Conservation (phyloP, 768 basidiomycete species). For the Phaeotremella fagi region DNA sequence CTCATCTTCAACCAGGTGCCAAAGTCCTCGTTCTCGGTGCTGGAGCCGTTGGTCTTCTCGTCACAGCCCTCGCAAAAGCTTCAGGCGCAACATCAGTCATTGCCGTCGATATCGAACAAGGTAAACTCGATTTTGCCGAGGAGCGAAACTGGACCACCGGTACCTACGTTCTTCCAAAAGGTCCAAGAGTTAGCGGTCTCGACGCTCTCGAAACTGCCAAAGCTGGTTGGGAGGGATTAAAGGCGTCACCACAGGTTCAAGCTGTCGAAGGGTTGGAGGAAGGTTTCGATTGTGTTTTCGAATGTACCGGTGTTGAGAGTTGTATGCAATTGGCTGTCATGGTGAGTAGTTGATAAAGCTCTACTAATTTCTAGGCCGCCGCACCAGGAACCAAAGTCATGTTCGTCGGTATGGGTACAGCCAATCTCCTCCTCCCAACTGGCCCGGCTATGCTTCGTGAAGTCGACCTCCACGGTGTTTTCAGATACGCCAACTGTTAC, state of each 20-base stretch:
- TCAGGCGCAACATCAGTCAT: conserved; percentile 66
- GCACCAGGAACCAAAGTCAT: conserved; percentile 81
- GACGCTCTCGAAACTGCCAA: conserved; percentile 42
- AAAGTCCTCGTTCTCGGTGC: conserved; percentile 84
- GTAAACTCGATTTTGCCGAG: conserved; percentile 73
- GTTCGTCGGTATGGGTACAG: conserved; percentile 93
- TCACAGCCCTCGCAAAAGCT: conserved; percentile 68
- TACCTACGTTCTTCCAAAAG: conserved; percentile 61
- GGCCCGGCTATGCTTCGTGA: conserved; percentile 77
- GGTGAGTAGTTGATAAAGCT: conserved; percentile 56
- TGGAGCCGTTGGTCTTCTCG: conserved; percentile 88
- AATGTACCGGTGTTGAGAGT: conserved; percentile 89
- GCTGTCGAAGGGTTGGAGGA: conserved; percentile 54
- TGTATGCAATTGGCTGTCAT: conserved; percentile 87
- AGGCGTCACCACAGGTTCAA: conserved; percentile 57
- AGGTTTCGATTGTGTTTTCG: conserved; percentile 89
- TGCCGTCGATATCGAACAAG: conserved; percentile 78
- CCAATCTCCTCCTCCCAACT: conserved; percentile 74
- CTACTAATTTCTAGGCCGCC: conserved; percentile 58
- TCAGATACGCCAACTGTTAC: conserved; percentile 68
- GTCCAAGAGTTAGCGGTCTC: conserved; percentile 40
- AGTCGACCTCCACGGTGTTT: conserved; percentile 87
- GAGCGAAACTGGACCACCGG: conserved; percentile 69
- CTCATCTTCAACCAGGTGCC: conserved; percentile 54
- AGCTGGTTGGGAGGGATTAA: conserved; percentile 40